These are phyloP conservation scores for Xylariaceae sp. DNA, from an alignment of 2,329 filamentous ascomycete species.

Conservation along the genomic window DNA sequence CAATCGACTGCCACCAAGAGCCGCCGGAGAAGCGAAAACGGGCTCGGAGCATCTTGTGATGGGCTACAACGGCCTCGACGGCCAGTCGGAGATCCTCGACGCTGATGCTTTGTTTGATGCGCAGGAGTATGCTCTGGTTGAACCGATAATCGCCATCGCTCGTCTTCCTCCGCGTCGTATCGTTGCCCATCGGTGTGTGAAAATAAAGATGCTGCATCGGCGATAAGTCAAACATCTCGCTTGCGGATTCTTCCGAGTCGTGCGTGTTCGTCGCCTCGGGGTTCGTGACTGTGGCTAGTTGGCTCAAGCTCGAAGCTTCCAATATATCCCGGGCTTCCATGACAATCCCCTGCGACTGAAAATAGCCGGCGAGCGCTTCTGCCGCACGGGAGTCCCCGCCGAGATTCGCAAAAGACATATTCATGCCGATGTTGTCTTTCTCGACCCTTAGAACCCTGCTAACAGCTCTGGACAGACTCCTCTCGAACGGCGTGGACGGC, in stretches of 20 bases:
- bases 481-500: slow-evolving; percentile 37
- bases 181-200: slow-evolving; percentile 40
- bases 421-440: slow-evolving; percentile 38
- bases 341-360: slow-evolving; percentile 36
- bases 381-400: slow-evolving; percentile 39
- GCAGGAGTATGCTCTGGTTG: slow-evolving; percentile 47
- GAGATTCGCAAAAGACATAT: slow-evolving; percentile 37
- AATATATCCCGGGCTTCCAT: slow-evolving; percentile 36
- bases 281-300: slow-evolving; percentile 36
- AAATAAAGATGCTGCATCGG: slow-evolving; percentile 53
- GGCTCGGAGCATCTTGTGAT: slow-evolving; percentile 48
- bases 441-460: slow-evolving; percentile 37
- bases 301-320: slow-evolving; percentile 35
- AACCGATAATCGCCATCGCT: slow-evolving; percentile 41
- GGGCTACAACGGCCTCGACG: slow-evolving; percentile 43
- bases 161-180: slow-evolving; percentile 28
- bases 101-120: slow-evolving; percentile 38
- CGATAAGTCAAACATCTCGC: slow-evolving; percentile 42
- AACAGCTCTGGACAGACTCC: slow-evolving; percentile 36
- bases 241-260: slow-evolving; percentile 32
- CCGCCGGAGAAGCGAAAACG: slow-evolving; percentile 38
- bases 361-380: slow-evolving; percentile 36
- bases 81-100: slow-evolving; percentile 44
- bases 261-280: slow-evolving; percentile 30
- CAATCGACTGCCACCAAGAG: slow-evolving; percentile 44